Conservation (phyloP, 2,329 filamentous ascomycete genomes). For the Colletotrichum australisinense region DNA sequence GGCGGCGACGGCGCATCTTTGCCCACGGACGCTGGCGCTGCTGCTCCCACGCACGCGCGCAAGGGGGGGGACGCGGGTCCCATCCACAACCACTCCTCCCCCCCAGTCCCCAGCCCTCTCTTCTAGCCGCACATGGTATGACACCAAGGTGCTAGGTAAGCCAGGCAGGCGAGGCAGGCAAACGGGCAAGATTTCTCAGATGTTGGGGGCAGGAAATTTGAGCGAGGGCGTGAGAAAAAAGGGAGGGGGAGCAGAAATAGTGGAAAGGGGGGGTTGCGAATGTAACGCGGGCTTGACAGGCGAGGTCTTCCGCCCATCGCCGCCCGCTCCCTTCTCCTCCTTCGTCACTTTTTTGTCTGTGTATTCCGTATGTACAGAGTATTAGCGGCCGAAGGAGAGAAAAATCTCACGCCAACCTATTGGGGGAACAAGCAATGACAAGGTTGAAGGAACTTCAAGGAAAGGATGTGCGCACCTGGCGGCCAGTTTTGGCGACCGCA, state of each 20-base stretch:
- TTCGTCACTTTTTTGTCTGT: not conserved
- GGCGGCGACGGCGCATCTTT: slow-evolving; percentile 25
- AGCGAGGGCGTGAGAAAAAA: not conserved
- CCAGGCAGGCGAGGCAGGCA: slow-evolving; percentile 3
- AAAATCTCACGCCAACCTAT: slow-evolving; percentile 6
- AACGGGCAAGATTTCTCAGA: not conserved
- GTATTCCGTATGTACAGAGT: not conserved
- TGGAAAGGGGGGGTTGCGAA: slow-evolving; percentile 30
- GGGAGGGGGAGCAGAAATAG: not conserved
- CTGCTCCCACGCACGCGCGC: slow-evolving; percentile 8
- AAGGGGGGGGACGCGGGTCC: not conserved
- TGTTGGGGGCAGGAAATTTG: slow-evolving; percentile 21
- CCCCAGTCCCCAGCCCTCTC: not conserved
- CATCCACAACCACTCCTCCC: not conserved
- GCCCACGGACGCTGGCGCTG: slow-evolving; percentile 25
- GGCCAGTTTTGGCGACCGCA: not conserved
- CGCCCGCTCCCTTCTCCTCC: not conserved
- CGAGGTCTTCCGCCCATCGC: slow-evolving; percentile 30
- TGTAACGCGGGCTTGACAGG: slow-evolving; percentile 33
- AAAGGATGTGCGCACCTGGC: slow-evolving; percentile 10
- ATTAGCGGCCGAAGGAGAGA: slow-evolving; percentile 1
- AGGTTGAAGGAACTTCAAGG: not conserved
- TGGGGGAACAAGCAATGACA: not conserved
- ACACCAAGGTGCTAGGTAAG: not conserved
- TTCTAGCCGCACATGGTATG: not conserved